Evolutionary conservation across 805 yeast genomes (phyloP), one percentile per base, ranked within the genome.

Genomic region (Sungouiella thailandica): DNA sequence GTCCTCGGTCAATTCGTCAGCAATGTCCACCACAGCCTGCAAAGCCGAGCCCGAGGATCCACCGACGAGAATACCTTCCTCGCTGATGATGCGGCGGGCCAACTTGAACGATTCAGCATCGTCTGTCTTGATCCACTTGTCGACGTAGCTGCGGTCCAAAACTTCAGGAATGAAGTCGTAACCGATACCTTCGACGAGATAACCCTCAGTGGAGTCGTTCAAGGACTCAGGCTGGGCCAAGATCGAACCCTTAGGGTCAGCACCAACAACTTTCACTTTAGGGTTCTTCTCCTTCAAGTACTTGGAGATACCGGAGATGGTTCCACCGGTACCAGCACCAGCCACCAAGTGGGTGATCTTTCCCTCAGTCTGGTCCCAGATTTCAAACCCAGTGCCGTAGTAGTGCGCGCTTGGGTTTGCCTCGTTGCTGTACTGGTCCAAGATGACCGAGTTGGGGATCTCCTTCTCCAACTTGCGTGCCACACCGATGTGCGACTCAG

Each of bases 301-400:
- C 40, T 70, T 70, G 3, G 95, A 75, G 18, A 88, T 88, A 36
- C 98, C 98, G n/a, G 95, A 70, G 29, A 90, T 86, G 2, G 98
- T 93, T 37, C 98, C 98, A 62, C 95, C 95, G 37, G 95, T 85
- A 63, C 95, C 95, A 6, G 95, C 95, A 58, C 95, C 95, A 24
- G 95, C 95, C 35, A 86, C 83, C 28, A 86, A 68, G 41, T 80
- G 86, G 35, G 76, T 77, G 34, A 86, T 68, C 39, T 78, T 73
- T 23, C 89, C 85, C 17, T 70, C 60, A 11, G 90, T 74, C 61
- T 85, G 95, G 40, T 78, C 77, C 79, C 88, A 83, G 50, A 85
- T 85, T 62, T 85, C 95, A 43, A 64, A 77, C 36, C 95, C 95
- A 15, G 95, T 85, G 34, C 89, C 88, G 51, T 69, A 73, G 59